Base-by-base conservation (phyloP, 2,329 filamentous ascomycete genomes). In the Neofusicoccum umdonicola region DNA sequence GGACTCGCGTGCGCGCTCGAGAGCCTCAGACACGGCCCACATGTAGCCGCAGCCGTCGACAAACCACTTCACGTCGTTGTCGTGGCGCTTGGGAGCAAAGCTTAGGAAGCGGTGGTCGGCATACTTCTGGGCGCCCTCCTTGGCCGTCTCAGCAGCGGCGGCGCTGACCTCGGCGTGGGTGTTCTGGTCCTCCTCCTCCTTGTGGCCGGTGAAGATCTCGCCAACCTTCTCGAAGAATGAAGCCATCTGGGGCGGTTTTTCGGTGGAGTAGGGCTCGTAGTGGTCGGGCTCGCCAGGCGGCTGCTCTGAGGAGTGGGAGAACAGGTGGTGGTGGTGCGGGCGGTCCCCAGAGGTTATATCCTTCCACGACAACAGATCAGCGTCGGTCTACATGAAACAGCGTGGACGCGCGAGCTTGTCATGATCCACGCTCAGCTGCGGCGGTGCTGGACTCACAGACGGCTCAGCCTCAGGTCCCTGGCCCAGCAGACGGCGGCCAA, bases 31-130 rank as follows among this genome's bases (percentile, higher is more conserved):
- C 1, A 96, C 90, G 13, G 93, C 92, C 83, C 88, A 93, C 80
- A 96, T 93, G 75, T 96, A 95, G 8, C 87, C 87, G 73, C 89
- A 91, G 6, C 90, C 92, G 73, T 95, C 91, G 17, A 95, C 90
- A 77, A 90, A 93, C 91, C 92, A 96, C 81, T 96, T 96, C 67
- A 86, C 87, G 68, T 87, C 81, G 72, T 92, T 89, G 64, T 90
- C 89, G 22, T 85, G 84, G 19, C 90, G 85, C 71, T 88, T 85
- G 0, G 90, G 87, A 1, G 90, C 90, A 79, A 96, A 96, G 66
- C 83, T 85, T 56, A 81, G 77, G 71, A 83, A 87, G 62, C 85
- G 81, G 68, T 86, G 79, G 66, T 83, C 72, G 41, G 68, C 66
- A 63, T 83, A 78, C 63, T 77, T 77, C 61, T 77, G 73, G 66